Base-by-base conservation (phyloP, 2,329 filamentous ascomycete species). In the Daldinia sp. region DNA sequence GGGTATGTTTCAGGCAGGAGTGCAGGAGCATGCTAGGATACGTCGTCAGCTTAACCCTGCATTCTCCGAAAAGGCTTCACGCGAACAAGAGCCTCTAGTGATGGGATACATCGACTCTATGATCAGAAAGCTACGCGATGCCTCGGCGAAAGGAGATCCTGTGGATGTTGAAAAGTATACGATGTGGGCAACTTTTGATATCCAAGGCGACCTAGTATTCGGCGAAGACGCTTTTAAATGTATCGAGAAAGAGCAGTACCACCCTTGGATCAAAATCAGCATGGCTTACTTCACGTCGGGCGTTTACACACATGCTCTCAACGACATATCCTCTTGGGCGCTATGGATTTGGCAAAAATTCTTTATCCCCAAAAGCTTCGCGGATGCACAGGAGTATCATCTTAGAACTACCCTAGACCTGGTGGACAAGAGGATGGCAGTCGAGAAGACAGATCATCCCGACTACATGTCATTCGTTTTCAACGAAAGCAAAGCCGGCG, bases 61-160 rank as follows among this genome's bases (percentile, higher is more conserved):
- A 9, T 68, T 68, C 47, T 66, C 63, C 8, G 66, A 68, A 45
- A 64, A 58, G 29, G 64, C 63, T 4, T 60, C 64, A 1, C 61
- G 66, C 4, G 64, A 67, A 15, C 66, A 68, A 41, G 66, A 68
- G 25, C 66, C 66, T 10, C 51, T 68, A 2, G 63, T 81, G 49
- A 71, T 74, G 63, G 69, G 67, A 0, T 78, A 80, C 65, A 74
- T 77, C 35, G 69, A 77, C 52, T 56, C 77, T 15, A 75, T 81
- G 61, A 73, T 80, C 19, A 51, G 66, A n/a, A 76, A 74, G 37
- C 58, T 81, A 45, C 53, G 50, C 1, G 49, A 53, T 3, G 53
- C 59, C 5, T 23, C 49, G 9, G 60, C 34, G 3, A 37, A 47
- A 9, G 59, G 59, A 9, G 37, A 56, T 15, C 17, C 52, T 6